A percentile compares a stretch with the other conserved stretches of the same genome.
These are phyloP conservation scores for Penicillium nordicum DNA, from an alignment of 2,329 filamentous ascomycete species.

Conservation along the genomic window DNA sequence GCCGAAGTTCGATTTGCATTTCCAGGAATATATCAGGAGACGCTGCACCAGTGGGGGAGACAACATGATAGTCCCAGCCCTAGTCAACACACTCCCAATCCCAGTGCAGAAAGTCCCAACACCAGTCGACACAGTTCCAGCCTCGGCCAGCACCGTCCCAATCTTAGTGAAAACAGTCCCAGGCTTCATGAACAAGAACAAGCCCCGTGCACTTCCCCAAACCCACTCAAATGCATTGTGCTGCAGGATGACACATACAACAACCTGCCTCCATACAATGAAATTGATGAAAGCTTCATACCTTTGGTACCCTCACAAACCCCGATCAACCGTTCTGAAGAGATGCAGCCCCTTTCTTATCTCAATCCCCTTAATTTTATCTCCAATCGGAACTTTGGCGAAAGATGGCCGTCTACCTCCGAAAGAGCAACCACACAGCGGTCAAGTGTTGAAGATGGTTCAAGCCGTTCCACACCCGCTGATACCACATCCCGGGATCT, in stretches of 20 bases:
- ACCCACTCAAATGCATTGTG: not conserved
- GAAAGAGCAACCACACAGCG: not conserved
- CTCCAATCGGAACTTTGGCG: not conserved
- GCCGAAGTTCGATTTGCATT: slow-evolving; percentile 18
- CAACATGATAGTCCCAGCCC: not conserved
- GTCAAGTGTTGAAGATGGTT: not conserved
- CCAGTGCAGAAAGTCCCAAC: too few relatives aligned
- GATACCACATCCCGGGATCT: slow-evolving; percentile 15
- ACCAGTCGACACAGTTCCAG: not conserved
- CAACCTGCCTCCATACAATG: not conserved
- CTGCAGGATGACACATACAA: not conserved
- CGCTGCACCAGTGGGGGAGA: slow-evolving; percentile 16
- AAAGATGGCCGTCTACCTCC: not conserved
- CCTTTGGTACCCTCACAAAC: not conserved
- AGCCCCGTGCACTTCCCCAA: not conserved
- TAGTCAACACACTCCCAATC: not conserved
- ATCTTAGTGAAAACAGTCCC: not conserved
- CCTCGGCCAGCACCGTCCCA: not conserved
- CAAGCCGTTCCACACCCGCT: slow-evolving; percentile 9
- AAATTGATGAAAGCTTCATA: not conserved
- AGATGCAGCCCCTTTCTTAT: not conserved
- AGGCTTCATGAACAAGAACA: not conserved
- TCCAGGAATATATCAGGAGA: slow-evolving; percentile 17
- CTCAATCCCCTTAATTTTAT: not conserved
- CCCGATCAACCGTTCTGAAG: not conserved